Conservation (phyloP, 371 early-diverging fungal genomes). For the Catenaria anguillulae region DNA sequence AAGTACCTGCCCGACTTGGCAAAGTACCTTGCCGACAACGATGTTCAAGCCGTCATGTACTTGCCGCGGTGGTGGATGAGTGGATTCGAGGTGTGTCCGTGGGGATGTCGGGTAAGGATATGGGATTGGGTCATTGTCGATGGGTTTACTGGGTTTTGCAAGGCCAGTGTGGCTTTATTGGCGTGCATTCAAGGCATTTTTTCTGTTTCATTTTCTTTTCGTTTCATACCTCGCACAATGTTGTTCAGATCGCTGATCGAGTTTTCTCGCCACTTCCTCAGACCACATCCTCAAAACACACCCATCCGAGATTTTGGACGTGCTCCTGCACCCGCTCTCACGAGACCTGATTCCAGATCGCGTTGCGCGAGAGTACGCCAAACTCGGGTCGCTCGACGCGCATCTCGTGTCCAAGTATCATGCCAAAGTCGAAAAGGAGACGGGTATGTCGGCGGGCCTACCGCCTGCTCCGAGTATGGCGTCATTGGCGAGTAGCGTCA, state of each 20-base stretch:
- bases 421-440: background rate
- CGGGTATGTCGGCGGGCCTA: too few relatives aligned
- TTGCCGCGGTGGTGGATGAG: constrained; percentile 7
- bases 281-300: background rate
- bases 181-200: background rate
- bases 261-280: background rate
- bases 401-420: background rate
- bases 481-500: too few relatives aligned
- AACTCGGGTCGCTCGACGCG: background rate
- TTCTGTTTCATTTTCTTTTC: too few relatives aligned
- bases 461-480: too few relatives aligned
- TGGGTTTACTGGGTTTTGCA: background rate
- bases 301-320: background rate
- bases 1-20: background rate
- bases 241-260: too few relatives aligned
- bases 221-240: too few relatives aligned
- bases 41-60: background rate
- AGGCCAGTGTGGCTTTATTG: background rate
- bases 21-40: background rate
- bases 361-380: background rate
- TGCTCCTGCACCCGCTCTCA: background rate
- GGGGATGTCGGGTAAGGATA: background rate
- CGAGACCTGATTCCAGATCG: background rate
- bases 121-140: constrained; percentile 4
- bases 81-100: background rate